Conservation (phyloP, 2,329 filamentous ascomycete genomes). For the Colletotrichum sp. region DNA sequence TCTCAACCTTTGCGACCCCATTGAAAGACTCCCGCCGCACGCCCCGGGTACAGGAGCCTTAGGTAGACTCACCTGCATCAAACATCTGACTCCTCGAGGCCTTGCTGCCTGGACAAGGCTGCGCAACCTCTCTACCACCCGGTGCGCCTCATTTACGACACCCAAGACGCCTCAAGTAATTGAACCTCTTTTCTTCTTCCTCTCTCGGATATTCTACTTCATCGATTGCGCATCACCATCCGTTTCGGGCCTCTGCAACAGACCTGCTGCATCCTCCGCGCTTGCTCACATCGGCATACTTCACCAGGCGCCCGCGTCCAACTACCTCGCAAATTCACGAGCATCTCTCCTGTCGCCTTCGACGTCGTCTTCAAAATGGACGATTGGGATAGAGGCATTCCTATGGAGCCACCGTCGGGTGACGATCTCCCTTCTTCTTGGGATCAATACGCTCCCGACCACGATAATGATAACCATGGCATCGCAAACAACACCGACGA, state of each 20-base stretch:
- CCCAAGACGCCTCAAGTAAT: background rate
- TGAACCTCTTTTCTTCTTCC: background rate
- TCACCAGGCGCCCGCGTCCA: background rate
- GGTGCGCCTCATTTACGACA: background rate
- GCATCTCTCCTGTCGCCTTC: background rate
- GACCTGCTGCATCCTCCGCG: background rate
- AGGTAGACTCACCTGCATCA: background rate
- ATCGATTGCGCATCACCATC: background rate
- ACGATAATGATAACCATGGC: background rate
- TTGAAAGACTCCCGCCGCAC: background rate
- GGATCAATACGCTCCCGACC: background rate
- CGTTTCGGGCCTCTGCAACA: background rate
- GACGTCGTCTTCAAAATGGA: background rate
- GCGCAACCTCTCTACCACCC: background rate
- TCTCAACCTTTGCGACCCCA: background rate
- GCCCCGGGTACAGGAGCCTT: background rate
- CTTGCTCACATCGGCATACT: background rate
- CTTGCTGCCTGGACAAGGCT: slow-evolving; percentile 19
- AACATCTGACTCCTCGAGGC: slow-evolving; percentile 6
- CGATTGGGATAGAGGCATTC: background rate
- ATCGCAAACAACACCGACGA: background rate
- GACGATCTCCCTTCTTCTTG: background rate
- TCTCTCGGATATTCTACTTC: background rate
- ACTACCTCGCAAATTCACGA: background rate
- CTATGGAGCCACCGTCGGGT: background rate